These are phyloP conservation scores for Stylonectria norvegica DNA, from an alignment of 2,329 filamentous ascomycete species.

Conservation along the genomic window DNA sequence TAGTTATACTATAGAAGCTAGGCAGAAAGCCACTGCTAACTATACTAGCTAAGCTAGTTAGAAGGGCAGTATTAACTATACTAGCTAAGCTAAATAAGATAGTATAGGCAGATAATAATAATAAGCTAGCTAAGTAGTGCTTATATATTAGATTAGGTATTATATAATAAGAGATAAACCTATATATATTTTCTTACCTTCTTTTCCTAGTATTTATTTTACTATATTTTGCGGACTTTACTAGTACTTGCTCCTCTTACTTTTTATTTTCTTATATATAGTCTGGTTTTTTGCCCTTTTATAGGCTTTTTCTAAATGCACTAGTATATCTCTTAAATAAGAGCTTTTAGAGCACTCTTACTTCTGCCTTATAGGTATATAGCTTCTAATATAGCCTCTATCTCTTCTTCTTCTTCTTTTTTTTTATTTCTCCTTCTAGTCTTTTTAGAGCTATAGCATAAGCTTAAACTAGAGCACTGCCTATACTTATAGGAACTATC, in stretches of 20 bases:
- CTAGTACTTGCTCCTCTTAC: constrained; percentile 1
- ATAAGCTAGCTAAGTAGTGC: constrained; percentile 1
- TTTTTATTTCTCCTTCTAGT: too few relatives aligned
- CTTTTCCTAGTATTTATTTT: not conserved
- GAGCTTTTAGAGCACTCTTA: not conserved
- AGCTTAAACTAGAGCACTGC: constrained; percentile 5
- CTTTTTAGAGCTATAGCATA: too few relatives aligned
- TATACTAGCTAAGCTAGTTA: too few relatives aligned
- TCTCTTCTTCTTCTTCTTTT: too few relatives aligned
- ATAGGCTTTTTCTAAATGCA: constrained; percentile 1
- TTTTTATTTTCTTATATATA: constrained; percentile 3
- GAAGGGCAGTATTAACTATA: not conserved
- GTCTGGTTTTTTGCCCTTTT: not conserved
- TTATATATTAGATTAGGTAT: constrained; percentile 1
- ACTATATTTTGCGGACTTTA: constrained; percentile 1
- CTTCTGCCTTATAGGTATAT: not conserved
- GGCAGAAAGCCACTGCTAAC: too few relatives aligned
- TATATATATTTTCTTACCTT: not conserved
- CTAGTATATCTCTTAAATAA: constrained; percentile 5
- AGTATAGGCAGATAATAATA: too few relatives aligned
- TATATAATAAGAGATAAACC: constrained; percentile 1
- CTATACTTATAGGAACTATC: not conserved
- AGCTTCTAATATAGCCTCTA: not conserved
- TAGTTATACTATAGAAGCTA: too few relatives aligned
- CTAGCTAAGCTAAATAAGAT: not conserved